Evolutionary conservation across 2,329 filamentous ascomycete genomes (phyloP), one percentile per base, ranked within the genome.

Genomic region (Hansfordia pulvinata): DNA sequence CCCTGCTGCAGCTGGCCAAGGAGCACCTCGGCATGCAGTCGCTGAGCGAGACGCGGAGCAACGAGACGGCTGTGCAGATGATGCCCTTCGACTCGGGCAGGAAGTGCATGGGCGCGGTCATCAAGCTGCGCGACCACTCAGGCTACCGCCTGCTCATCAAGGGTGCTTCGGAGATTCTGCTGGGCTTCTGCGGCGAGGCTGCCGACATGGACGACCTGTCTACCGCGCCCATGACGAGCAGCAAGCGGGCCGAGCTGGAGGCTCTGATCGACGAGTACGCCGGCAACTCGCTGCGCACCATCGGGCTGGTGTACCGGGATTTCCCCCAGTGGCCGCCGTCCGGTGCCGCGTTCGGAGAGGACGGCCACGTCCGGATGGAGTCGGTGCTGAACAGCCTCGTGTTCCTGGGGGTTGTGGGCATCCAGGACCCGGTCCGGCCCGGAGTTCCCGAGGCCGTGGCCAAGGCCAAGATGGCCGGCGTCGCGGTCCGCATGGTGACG

Each of bases 401-500:
- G 4, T 80, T 84, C 55, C 54, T 84, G 36, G 72, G 73, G 11
- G 58, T 82, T 20, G 74, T 80, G 25, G 78, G 77, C 38, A 83
- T 84, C 42, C 76, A 82, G 44, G 78, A 84, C 47, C 78, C 78
- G 18, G 66, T 83, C 11, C 62, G 78, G 30, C 62, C 66, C 5
- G 75, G 76, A 37, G 78, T 83, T 13, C 61, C 69, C 10, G 64
- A 70, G 25, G 77, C 78, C 23, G 78, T 84, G 29, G 56, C 60
- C 31, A 69, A 69, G 42, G 81, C 76, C 34, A 67, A 75, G 37
- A 61, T 60, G 15, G 78, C 78, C 11, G 77, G 77, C 29, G 76
- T 84, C 10, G 61, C 70, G 29, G 75, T 81, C 25, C 75, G 76
- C 39, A 82, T 82, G 76, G 76, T 82, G 26, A 82, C 76, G 14